Evolutionary conservation across 371 early-diverging fungal species (phyloP).

Genomic region (Mortierella sp.): DNA sequence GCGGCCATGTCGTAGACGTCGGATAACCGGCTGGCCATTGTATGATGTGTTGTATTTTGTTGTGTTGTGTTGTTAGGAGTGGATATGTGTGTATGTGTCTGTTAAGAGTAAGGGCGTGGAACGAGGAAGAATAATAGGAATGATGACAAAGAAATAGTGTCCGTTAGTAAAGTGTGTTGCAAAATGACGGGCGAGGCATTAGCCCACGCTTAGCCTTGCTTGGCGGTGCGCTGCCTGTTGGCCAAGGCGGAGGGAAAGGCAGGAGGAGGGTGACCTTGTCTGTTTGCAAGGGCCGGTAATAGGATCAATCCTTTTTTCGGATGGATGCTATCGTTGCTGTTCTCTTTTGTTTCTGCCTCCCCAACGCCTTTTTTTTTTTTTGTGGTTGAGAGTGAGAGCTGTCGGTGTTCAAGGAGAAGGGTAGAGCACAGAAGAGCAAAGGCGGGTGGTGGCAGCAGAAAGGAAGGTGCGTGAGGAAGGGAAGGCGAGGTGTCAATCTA

Average conservation of each 20-base stretch:
- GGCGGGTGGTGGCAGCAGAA: neutral
- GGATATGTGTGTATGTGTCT: neutral
- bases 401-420: neutral
- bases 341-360: neutral
- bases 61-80: neutral
- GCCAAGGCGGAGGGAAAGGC: neutral
- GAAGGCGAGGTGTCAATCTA: neutral
- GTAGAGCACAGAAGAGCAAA: neutral
- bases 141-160: neutral
- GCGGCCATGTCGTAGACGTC: conserved; percentile 17
- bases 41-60: neutral
- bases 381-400: neutral
- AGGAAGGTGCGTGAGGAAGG: neutral
- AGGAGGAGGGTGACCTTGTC: neutral
- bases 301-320: neutral
- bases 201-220: conserved; percentile 3
- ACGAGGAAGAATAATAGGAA: neutral
- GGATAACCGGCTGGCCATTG: neutral
- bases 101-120: neutral
- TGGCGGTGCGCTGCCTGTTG: neutral
- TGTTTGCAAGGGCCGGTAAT: neutral
- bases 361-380: conserved; percentile 3
- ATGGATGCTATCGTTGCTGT: neutral
- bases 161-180: neutral
- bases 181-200: neutral